phyloP scores from a whole-genome alignment of 768 basidiomycete species.

The Leucosporidium creatinivorum region DNA sequence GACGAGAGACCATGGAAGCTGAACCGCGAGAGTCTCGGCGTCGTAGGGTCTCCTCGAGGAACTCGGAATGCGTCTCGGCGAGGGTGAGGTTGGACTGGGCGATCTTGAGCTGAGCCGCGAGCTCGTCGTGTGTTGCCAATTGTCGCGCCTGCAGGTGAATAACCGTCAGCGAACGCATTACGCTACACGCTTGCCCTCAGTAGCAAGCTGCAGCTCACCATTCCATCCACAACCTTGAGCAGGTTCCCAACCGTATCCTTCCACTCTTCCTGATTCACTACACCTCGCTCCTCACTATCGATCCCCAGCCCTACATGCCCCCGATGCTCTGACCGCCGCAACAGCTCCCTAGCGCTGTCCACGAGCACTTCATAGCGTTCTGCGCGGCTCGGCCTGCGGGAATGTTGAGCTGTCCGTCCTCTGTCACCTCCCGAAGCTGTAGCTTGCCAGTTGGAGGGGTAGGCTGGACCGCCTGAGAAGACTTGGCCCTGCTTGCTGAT shows the following conservation, averaged over 20 bases:
- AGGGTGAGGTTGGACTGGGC: constrained; percentile 32
- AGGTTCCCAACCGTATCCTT: constrained; percentile 18
- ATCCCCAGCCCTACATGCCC: too few relatives aligned
- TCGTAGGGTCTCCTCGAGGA: constrained; percentile 26
- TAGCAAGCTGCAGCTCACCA: constrained; percentile 1
- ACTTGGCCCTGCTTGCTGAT: too few relatives aligned
- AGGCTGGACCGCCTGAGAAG: too few relatives aligned
- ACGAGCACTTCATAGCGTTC: too few relatives aligned
- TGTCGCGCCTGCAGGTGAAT: constrained; percentile 11
- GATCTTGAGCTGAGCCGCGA: constrained; percentile 30
- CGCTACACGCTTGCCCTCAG: neutral
- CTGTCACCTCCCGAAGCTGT: too few relatives aligned
- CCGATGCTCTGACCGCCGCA: too few relatives aligned
- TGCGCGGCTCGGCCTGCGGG: too few relatives aligned
- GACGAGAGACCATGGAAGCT: neutral
- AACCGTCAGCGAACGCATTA: neutral
- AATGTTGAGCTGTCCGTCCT: too few relatives aligned
- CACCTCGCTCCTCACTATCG: too few relatives aligned
- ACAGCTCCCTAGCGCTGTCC: too few relatives aligned
- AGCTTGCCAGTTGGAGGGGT: too few relatives aligned
- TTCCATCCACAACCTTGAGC: constrained; percentile 29
- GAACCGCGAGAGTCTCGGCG: constrained; percentile 1
- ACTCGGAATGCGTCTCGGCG: constrained; percentile 27
- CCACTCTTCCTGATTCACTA: constrained; percentile 12
- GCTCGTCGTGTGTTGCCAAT: constrained; percentile 30